Evolutionary conservation across 768 basidiomycete genomes (phyloP), one percentile per base, ranked within the genome.

Genomic region (Agrocybe pediades): DNA sequence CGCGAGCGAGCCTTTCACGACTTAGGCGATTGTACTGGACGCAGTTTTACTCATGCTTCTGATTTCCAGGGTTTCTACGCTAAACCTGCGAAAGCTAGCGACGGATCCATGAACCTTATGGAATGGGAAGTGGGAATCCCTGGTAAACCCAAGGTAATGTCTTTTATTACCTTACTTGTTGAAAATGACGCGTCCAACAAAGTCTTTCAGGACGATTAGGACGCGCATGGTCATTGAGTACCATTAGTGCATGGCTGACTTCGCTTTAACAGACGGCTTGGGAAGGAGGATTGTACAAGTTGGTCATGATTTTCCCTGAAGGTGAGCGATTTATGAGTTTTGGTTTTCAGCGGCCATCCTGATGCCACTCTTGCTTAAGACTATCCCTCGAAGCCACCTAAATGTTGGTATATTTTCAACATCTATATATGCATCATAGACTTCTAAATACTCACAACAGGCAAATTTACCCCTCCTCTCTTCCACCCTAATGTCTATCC

Each of bases 401-500:
- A 93, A 77, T 95, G 92, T 95, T 66, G 53, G 82, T 77, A 36
- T 13, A 36, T 48, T 27, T 57, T 46, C 39, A 20, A 20, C 17
- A n/a, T n/a, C n/a, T n/a, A n/a, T n/a, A n/a, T 23, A 15, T 16
- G 25, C 27, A 19, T 45, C 25, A 54, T 47, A n/a, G 8, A 26
- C 2, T 26, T 39, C n/a, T 7, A 9, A 36, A 27, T 27, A n/a
- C 42, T 47, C 44, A 39, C 24, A 44, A 44, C 66, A 97, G 95
- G 95, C 77, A 98, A 98, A 87, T 98, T 98, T 74, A 77, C 86
- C 1, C 97, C 96, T 2, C 88, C 96, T 29, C 76, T 98, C 45
- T 98, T 98, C 76, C 96, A 99, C 68, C 95, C 96, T 23, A 98
- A 98, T 67, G 95, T 99, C 50, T 99, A 98, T 67, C 97, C 97